phyloP scores from a whole-genome alignment of 805 yeast genomes.

The Candida suzukii region DNA sequence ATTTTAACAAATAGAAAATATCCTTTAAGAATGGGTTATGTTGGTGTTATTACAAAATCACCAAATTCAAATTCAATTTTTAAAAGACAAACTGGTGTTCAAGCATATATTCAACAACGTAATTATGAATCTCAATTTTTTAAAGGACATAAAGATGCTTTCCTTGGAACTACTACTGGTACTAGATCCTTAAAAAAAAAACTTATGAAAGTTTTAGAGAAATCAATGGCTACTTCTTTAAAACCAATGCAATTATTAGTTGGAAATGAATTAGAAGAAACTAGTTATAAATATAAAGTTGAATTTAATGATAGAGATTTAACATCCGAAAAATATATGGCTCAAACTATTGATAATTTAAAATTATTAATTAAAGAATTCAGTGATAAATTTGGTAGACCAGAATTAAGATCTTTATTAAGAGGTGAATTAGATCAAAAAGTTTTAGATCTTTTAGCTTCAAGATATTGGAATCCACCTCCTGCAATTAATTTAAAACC shows the following conservation, averaged over 20 bases:
- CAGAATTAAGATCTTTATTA: conserved; percentile 70
- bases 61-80: conserved; percentile 42
- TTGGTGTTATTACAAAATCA: conserved; percentile 89
- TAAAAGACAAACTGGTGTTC: conserved; percentile 47
- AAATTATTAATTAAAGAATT: conserved; percentile 84
- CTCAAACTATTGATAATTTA: conserved; percentile 82
- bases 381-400: conserved; percentile 73
- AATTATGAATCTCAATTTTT: conserved; percentile 61
- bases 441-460: conserved; percentile 80
- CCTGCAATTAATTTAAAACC: conserved; percentile 12
- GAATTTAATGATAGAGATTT: conserved; percentile 92
- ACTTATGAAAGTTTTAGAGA: conserved; percentile 80
- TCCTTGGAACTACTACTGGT: conserved; percentile 63
- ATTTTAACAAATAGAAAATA: conserved; percentile 73
- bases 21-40: conserved; percentile 94
- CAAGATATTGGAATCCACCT: conserved; percentile 85
- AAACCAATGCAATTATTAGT: conserved; percentile 83
- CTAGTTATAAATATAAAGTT: conserved; percentile 87
- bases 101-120: conserved; percentile 62
- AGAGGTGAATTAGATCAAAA: conserved; percentile 84
- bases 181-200: conserved; percentile 70
- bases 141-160: conserved; percentile 51
- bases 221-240: conserved; percentile 82
- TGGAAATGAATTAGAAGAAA: conserved; percentile 87
- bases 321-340: conserved; percentile 91